Base-by-base conservation (phyloP, 768 basidiomycete species). In the Boletales sp. region DNA sequence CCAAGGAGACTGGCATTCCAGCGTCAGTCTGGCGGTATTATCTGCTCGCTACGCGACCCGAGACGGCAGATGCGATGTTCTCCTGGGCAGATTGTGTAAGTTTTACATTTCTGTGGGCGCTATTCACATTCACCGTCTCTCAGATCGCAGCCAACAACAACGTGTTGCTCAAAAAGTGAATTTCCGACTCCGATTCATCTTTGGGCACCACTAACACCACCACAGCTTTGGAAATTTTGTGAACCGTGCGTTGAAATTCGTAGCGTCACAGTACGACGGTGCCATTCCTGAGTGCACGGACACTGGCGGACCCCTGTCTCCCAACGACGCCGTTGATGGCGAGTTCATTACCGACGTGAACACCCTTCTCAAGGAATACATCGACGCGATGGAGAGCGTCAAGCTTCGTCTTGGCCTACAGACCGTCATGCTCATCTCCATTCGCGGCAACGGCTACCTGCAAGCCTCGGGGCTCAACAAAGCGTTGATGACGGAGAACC, bases 21-120 rank as follows among this genome's bases (percentile, higher is more conserved):
- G 71, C 93, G 0, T 93, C 91, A 0, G 95, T 98, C 8, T 99
- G 95, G 97, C 77, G 97, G 50, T 99, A 95, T 68, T 98, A 97
- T 70, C 76, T 99, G 12, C 76, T 99, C 14, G 88, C 90, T 8
- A 87, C 91, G 12, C 77, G 97, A 44, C 97, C 97, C 3, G 97
- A 99, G 71, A 93, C 84, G 8, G 84, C 84, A 17, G 97, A 99
- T 64, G 83, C 94, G 40, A 93, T 90, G 77, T 99, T 99, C 74
- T 92, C 94, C 0, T 99, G 97, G 97, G 75, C 83, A 14, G 93
- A 93, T 53, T 95, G 94, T 62, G 91, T 92, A 65, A 66, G 87
- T 69, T 19, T 4, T 4, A 29, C 12, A 13, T 24, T 30, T 13
- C 10, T 11, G 18, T 31, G 8, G 12, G 29, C 2, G 5, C 15